Evolutionary conservation across 2,329 filamentous ascomycete species (phyloP).

Genomic region (Sclerotinia glacialis): DNA sequence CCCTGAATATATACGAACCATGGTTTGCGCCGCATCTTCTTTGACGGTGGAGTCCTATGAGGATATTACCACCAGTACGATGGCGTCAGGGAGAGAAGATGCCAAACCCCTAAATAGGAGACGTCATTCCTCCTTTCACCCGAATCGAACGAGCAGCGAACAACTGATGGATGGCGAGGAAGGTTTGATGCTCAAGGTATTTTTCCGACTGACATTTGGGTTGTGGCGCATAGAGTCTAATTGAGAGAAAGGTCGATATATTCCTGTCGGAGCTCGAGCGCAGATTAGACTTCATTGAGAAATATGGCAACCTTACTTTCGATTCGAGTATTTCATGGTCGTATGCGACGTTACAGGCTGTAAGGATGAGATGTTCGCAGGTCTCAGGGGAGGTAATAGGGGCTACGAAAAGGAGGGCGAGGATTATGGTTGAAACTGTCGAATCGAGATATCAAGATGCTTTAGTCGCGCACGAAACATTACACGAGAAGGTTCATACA

Average conservation of each 20-base stretch:
- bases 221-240: constrained; percentile 18
- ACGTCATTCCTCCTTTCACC: constrained; percentile 57
- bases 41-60: constrained; percentile 39
- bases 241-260: constrained; percentile 59
- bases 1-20: constrained; percentile 24
- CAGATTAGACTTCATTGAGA: constrained; percentile 83
- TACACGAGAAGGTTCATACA: constrained; percentile 88
- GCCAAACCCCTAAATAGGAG: constrained; percentile 35
- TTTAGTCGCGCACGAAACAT: constrained; percentile 75
- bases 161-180: constrained; percentile 63
- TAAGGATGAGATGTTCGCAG: constrained; percentile 82
- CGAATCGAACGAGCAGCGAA: constrained; percentile 54
- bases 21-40: constrained; percentile 38
- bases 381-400: constrained; percentile 89
- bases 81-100: constrained; percentile 28
- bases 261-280: constrained; percentile 85
- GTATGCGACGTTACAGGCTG: constrained; percentile 80
- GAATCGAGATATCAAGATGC: constrained; percentile 86
- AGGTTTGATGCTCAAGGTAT: constrained; percentile 56
- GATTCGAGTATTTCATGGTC: constrained; percentile 82
- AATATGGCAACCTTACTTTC: constrained; percentile 77
- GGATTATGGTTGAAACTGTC: constrained; percentile 88
- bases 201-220: constrained; percentile 5
- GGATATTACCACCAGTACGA: constrained; percentile 27
- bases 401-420: constrained; percentile 76